Percentiles rank a stretch among this genome's conserved stretches.
phyloP scores from a whole-genome alignment of 2,329 filamentous ascomycete species.

The Triangularia setosa region DNA sequence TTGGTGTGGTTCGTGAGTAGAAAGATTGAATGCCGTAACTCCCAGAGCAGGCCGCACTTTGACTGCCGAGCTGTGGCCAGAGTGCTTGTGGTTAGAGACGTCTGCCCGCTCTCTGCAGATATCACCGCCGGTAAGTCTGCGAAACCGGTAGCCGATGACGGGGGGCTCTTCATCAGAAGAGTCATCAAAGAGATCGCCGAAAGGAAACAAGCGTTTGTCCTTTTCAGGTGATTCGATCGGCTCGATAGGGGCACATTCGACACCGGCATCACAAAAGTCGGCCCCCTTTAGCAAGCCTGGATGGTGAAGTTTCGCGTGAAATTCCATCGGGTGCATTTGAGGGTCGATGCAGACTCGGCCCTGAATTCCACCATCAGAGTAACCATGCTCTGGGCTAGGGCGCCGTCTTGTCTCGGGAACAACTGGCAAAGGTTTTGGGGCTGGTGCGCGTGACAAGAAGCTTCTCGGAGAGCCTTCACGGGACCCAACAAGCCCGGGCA shows the following conservation, averaged over 20 bases:
- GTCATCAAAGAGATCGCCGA: slow-evolving; percentile 6
- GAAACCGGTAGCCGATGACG: slow-evolving; percentile 12
- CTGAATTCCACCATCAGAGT: slow-evolving; percentile 16
- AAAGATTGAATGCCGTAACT: neutral
- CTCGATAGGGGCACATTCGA: slow-evolving; percentile 3
- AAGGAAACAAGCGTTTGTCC: slow-evolving; percentile 14
- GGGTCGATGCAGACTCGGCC: slow-evolving; percentile 31
- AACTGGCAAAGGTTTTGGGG: neutral
- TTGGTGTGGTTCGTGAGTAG: neutral
- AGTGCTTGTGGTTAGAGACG: slow-evolving; percentile 14
- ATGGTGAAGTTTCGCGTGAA: slow-evolving; percentile 24
- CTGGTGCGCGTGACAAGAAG: neutral
- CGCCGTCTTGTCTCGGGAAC: neutral
- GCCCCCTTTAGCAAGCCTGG: slow-evolving; percentile 8
- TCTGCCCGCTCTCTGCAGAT: slow-evolving; percentile 15
- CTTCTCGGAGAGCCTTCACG: slow-evolving; percentile 2
- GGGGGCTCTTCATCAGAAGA: slow-evolving; percentile 4
- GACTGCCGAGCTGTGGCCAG: slow-evolving; percentile 15
- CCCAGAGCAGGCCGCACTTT: slow-evolving; percentile 17
- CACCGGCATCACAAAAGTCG: slow-evolving; percentile 10
- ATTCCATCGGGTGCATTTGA: slow-evolving; percentile 33
- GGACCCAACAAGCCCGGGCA: neutral
- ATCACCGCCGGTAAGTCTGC: slow-evolving; percentile 15
- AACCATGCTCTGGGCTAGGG: neutral
- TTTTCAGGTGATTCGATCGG: slow-evolving; percentile 1